These are phyloP conservation scores for Trametes pubescens DNA, from an alignment of 1,284 basidiomycete species.

Conservation along the genomic window DNA sequence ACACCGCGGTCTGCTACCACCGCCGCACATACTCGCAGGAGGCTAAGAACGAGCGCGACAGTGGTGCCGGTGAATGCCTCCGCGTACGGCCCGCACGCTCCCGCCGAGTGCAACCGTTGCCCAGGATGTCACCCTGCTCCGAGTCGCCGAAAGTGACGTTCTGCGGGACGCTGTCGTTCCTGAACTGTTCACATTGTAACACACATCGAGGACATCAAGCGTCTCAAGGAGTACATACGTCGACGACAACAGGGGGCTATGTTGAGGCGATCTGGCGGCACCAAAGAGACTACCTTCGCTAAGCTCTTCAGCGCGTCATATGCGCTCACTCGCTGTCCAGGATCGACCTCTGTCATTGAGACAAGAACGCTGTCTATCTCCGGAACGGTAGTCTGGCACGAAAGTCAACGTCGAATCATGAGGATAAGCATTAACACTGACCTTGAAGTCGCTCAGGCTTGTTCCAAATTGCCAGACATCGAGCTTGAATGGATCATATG, in stretches of 20 bases:
- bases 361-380: neutral
- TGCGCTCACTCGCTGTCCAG: neutral
- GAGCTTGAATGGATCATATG: constrained; percentile 41
- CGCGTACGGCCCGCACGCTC: constrained; percentile 12
- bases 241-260: neutral
- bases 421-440: constrained; percentile 13
- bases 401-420: neutral
- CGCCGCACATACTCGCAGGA: neutral
- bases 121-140: constrained; percentile 42
- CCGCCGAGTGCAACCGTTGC: constrained; percentile 20
- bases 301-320: neutral
- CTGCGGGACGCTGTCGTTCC: constrained; percentile 39
- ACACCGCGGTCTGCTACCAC: no score
- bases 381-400: neutral
- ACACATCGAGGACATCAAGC: no score
- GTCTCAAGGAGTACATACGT: no score
- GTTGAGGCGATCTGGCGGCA: neutral
- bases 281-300: neutral
- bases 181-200: no score
- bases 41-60: constrained; percentile 19
- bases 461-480: constrained; percentile 44
- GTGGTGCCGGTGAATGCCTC: constrained; percentile 6
- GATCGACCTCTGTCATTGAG: neutral
- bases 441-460: constrained; percentile 21
- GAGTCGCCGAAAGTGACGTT: constrained; percentile 40